Evolutionary conservation across 257 asterid species (phyloP).

Genomic region (Hygrophila difformis): DNA sequence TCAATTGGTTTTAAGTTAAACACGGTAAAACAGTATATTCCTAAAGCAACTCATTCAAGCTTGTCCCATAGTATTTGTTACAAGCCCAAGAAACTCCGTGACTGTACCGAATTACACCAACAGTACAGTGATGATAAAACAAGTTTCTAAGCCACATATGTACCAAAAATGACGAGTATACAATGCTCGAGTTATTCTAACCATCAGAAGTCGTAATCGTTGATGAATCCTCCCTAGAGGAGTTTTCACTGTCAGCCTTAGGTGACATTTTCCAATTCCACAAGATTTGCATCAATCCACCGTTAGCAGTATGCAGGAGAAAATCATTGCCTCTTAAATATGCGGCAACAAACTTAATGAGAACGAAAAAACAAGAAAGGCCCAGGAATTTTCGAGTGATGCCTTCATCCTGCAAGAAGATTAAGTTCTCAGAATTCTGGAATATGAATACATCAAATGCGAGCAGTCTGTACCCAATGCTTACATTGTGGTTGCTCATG

Average conservation of each 20-base stretch:
- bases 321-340: constrained; percentile 25
- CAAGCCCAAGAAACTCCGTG: too few relatives aligned
- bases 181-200: constrained; percentile 8
- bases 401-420: constrained; percentile 32
- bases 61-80: too few relatives aligned
- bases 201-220: constrained; percentile 13
- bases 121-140: too few relatives aligned
- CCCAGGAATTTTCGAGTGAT: constrained; percentile 28
- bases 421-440: constrained; percentile 1
- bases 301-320: constrained; percentile 48
- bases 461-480: background rate
- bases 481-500: constrained; percentile 32
- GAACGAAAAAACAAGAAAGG: constrained; percentile 34
- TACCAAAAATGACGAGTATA: background rate
- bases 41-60: too few relatives aligned
- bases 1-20: too few relatives aligned
- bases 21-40: too few relatives aligned
- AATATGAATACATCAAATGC: background rate
- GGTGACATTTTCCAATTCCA: constrained; percentile 36
- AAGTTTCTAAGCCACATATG: too few relatives aligned
- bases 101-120: too few relatives aligned
- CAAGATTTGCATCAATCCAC: constrained; percentile 48
- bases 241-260: constrained; percentile 14
- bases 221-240: constrained; percentile 17
- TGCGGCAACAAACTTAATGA: constrained; percentile 30